A percentile compares a stretch with the other conserved stretches of the same genome.
Conservation (phyloP, 768 basidiomycete genomes). For the Dendrothele bispora region DNA sequence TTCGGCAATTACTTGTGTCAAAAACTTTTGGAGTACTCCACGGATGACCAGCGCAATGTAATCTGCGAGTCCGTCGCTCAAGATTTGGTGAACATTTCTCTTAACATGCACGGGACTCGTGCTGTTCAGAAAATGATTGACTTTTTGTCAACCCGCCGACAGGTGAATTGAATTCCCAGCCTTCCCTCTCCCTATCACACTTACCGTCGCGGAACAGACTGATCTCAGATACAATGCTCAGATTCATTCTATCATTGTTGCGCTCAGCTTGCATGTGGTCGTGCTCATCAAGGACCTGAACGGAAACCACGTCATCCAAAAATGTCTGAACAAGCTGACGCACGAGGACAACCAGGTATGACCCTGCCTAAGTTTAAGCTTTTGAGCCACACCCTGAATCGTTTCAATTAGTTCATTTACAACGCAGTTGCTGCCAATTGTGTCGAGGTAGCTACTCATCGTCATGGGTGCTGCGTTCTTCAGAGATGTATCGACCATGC, state of each 20-base stretch:
- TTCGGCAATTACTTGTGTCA: slow-evolving; percentile 99
- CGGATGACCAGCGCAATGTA: slow-evolving; percentile 94
- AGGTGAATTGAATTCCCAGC: slow-evolving; percentile 57
- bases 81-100: slow-evolving; percentile 94
- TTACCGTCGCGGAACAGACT: slow-evolving; percentile 62
- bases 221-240: slow-evolving; percentile 83
- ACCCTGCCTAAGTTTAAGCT: neutral
- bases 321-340: slow-evolving; percentile 96
- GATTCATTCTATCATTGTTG: slow-evolving; percentile 96
- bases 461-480: slow-evolving; percentile 97
- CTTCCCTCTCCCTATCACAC: slow-evolving; percentile 39
- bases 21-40: slow-evolving; percentile 94
- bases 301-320: slow-evolving; percentile 98
- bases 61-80: slow-evolving; percentile 98
- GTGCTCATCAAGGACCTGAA: slow-evolving; percentile 99
- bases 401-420: slow-evolving; percentile 80
- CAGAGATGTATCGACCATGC: slow-evolving; percentile 99
- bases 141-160: slow-evolving; percentile 91
- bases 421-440: slow-evolving; percentile 99
- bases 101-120: slow-evolving; percentile 99
- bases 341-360: slow-evolving; percentile 96
- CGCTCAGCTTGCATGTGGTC: slow-evolving; percentile 95
- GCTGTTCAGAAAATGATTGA: slow-evolving; percentile 99
- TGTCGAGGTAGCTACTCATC: slow-evolving; percentile 96
- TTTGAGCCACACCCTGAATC: neutral